Conservation (phyloP, 495 filamentous ascomycete species). For the Trichoderma orchidacearum region DNA sequence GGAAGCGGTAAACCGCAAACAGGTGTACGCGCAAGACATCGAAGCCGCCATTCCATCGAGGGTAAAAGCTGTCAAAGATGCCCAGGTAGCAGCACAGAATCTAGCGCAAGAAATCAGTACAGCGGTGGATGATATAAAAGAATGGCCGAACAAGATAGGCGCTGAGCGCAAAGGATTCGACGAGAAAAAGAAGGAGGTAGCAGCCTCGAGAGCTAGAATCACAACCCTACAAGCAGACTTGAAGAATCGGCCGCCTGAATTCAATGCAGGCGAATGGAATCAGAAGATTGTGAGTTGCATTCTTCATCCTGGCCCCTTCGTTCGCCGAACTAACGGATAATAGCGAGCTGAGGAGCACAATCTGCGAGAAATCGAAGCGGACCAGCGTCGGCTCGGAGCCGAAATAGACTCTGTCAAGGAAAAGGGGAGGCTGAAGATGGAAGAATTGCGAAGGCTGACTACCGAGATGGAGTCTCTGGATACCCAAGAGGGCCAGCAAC, state of each 20-base stretch:
- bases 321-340: neutral
- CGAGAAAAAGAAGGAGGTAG: constrained; percentile 37
- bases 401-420: constrained; percentile 17
- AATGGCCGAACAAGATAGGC: constrained; percentile 38
- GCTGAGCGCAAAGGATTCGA: constrained; percentile 41
- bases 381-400: constrained; percentile 15
- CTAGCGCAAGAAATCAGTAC: constrained; percentile 19
- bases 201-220: constrained; percentile 24
- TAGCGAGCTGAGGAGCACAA: constrained; percentile 30
- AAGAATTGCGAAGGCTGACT: constrained; percentile 16
- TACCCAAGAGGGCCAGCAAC: constrained; percentile 65
- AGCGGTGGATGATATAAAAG: constrained; percentile 39
- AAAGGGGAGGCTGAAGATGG: constrained; percentile 10
- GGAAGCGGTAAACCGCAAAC: constrained; percentile 48
- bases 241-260: constrained; percentile 30
- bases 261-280: constrained; percentile 37
- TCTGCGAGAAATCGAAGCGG: constrained; percentile 27
- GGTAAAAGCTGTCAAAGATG: constrained; percentile 5
- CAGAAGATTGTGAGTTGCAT: constrained; percentile 37
- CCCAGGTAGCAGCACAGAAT: constrained; percentile 9
- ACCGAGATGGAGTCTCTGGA: constrained; percentile 45
- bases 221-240: constrained; percentile 27
- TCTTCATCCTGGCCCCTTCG: neutral
- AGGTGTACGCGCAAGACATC: constrained; percentile 33
- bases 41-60: constrained; percentile 13